These are phyloP conservation scores for Hanseniaspora osmophila DNA, from an alignment of 805 yeast genomes.

Conservation along the genomic window DNA sequence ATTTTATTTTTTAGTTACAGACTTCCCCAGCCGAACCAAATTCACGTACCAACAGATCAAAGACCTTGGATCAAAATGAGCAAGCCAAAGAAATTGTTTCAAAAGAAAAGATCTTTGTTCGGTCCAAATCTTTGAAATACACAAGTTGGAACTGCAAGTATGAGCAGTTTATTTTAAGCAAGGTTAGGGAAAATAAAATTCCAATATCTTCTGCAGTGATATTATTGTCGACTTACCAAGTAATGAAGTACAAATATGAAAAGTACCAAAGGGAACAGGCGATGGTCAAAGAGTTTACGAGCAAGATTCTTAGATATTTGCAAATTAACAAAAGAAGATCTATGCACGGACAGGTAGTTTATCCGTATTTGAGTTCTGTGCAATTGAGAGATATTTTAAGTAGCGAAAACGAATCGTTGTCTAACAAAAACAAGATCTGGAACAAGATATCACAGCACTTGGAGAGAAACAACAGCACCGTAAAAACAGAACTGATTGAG, in stretches of 20 bases:
- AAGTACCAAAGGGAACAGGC: conserved; percentile 26
- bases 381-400: conserved; percentile 59
- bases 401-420: conserved; percentile 12
- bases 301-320: conserved; percentile 36
- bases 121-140: conserved; percentile 59
- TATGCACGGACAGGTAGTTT: conserved; percentile 20
- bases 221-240: conserved; percentile 13
- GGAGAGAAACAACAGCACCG: conserved; percentile 47
- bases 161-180: conserved; percentile 35
- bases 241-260: conserved; percentile 25
- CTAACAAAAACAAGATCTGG: conserved; percentile 41
- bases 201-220: conserved; percentile 7
- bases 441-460: conserved; percentile 36
- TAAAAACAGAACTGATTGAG: conserved; percentile 50
- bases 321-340: conserved; percentile 30
- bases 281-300: conserved; percentile 31
- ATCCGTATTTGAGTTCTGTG: conserved; percentile 47
- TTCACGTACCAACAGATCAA: conserved; percentile 29
- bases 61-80: conserved; percentile 26
- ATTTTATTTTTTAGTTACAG: not conserved
- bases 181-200: conserved; percentile 17
- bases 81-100: not conserved
- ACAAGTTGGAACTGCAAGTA: conserved; percentile 42
- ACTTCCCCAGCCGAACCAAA: conserved; percentile 11
- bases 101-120: conserved; percentile 29